Percentiles rank a stretch among this genome's conserved stretches.
Evolutionary conservation across 345 rosid genomes (phyloP).

Genomic region (Eucalyptus regnans): DNA sequence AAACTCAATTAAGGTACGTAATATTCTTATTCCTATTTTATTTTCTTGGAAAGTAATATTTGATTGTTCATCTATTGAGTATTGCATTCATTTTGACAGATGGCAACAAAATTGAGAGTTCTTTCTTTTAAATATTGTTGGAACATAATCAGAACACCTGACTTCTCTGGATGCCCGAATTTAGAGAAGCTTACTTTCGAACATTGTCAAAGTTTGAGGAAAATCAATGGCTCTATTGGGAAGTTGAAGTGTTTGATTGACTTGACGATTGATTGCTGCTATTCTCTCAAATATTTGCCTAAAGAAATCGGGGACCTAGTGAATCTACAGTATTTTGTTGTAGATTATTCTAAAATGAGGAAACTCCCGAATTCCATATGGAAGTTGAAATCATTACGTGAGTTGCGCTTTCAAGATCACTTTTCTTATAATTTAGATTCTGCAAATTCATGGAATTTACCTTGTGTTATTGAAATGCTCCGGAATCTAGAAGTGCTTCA

Average conservation of each 20-base stretch:
- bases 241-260: background rate
- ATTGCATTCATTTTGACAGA: background rate
- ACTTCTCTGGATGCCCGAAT: background rate
- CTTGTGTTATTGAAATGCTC: too few species aligned
- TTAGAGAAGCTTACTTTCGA: background rate
- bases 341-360: accelerated
- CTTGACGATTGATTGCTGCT: accelerated
- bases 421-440: too few species aligned
- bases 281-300: background rate
- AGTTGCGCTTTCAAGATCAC: accelerated
- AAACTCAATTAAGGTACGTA: background rate
- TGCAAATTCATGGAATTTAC: too few species aligned
- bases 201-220: accelerated
- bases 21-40: background rate
- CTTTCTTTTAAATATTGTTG: accelerated
- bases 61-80: background rate
- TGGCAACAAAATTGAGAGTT: background rate
- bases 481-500: background rate
- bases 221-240: background rate
- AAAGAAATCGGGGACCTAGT: background rate
- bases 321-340: background rate
- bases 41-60: background rate
- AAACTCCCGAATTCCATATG: background rate
- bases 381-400: background rate
- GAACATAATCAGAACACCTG: accelerated